A percentile compares a stretch with the other conserved stretches of the same genome.
phyloP scores from a whole-genome alignment of 2,329 filamentous ascomycete species.

The Pseudogymnoascus sp. region DNA sequence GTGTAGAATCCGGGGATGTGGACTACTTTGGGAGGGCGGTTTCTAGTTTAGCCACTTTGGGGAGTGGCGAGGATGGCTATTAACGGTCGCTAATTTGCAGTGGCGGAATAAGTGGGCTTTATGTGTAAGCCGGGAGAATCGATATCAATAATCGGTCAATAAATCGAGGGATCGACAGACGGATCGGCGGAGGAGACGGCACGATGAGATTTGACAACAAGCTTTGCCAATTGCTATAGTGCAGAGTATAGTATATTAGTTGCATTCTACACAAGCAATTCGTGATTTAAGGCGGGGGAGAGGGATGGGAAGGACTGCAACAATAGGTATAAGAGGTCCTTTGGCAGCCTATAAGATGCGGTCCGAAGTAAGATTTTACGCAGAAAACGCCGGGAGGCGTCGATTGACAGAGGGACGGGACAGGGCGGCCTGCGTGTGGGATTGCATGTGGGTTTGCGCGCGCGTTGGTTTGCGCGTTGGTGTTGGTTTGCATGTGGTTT shows the following conservation, averaged over 20 bases:
- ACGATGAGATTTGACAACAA: background rate
- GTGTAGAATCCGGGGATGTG: constrained; percentile 4
- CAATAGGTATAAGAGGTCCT: background rate
- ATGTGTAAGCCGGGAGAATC: background rate
- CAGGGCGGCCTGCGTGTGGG: background rate
- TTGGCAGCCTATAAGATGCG: background rate
- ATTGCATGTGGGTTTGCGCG: background rate
- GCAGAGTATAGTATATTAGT: background rate
- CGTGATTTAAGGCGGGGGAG: background rate
- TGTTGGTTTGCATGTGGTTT: background rate
- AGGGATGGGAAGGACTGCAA: background rate
- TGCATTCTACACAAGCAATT: background rate
- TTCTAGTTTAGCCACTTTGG: background rate
- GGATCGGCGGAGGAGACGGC: background rate
- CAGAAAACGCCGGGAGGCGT: background rate
- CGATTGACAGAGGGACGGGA: background rate
- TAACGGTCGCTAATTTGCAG: constrained; percentile 7
- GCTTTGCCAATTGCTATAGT: background rate
- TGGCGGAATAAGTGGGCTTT: constrained; percentile 6
- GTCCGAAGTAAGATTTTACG: background rate
- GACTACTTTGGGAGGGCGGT: background rate
- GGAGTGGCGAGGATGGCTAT: background rate
- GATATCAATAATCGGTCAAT: background rate
- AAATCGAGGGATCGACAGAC: background rate
- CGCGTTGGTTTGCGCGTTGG: too few relatives aligned